Evolutionary conservation across 352 stramenopile species (phyloP), one percentile per base, ranked within the genome.

Genomic region (Pythium periplocum): DNA sequence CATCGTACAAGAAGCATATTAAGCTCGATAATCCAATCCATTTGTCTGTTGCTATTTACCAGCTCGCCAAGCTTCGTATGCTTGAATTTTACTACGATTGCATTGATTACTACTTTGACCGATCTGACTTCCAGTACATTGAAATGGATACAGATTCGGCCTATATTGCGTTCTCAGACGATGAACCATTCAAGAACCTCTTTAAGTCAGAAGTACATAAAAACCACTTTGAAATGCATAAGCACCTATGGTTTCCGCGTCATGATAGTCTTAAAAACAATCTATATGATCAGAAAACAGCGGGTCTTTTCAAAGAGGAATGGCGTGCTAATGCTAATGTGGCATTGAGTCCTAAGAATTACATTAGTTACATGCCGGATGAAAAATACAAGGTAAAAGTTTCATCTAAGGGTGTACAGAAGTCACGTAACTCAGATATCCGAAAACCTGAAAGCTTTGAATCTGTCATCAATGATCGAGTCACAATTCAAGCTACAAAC

Each of bases 401-500:
- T 31, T 55, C 40, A 31, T 55, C 59, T 35, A 71, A 71, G 40
- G 63, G 61, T 47, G 58, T 66, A 45, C 57, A 69, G 40, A 31
- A 67, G 44, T 31, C 37, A 3, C 17, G 17, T 26, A 26, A 26
- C 17, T 44, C 32, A 2, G 65, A 69, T 33, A 34, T 69, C 3
- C 42, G 65, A 31, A 61, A 45, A n/a, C 47, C 53, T 26, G 55
- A 61, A n/a, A 33, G 40, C 12, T 71, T 71, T 52, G 50, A 66
- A 35, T 37, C 33, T 8, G 59, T 71, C 38, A 49, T 68, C n/a
- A 44, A 52, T 5, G 50, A 73, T 38, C 47, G 50, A n/a, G 57
- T 73, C 38, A 66, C 61, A 30, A 47, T 72, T 9, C 47, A 37
- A n/a, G 51, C 45, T 45, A 66, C 59, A 6, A 73, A 73, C 44